phyloP scores from a whole-genome alignment of 1,139 yeast genomes.

The Waltiozyma solani region DNA sequence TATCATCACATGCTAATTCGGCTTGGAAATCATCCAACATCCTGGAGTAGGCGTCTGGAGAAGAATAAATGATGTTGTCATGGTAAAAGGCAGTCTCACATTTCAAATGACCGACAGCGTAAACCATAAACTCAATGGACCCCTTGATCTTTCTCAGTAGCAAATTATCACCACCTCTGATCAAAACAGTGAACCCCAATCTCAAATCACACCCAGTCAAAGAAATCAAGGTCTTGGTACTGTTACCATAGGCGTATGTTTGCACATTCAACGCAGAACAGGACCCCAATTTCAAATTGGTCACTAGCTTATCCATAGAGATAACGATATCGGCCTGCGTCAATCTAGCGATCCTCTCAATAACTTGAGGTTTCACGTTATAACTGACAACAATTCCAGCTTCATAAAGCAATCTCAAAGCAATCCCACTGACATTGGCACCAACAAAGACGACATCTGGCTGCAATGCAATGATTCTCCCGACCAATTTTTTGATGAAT shows the following conservation, averaged over 20 bases:
- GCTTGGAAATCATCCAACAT: constrained; percentile 7
- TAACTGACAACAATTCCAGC: constrained; percentile 73
- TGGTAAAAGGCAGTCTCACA: constrained; percentile 75
- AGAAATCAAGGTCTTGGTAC: constrained; percentile 62
- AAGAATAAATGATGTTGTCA: constrained; percentile 56
- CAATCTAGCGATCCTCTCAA: constrained; percentile 69
- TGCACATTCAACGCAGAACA: constrained; percentile 67
- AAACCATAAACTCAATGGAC: constrained; percentile 71
- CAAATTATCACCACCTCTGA: constrained; percentile 67
- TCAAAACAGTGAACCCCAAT: constrained; percentile 71
- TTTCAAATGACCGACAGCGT: constrained; percentile 65
- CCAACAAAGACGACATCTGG: constrained; percentile 81
- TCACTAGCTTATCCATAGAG: constrained; percentile 54
- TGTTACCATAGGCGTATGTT: constrained; percentile 44
- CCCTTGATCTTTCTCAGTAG: constrained; percentile 59
- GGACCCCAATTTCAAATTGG: constrained; percentile 54
- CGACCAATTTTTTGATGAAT: constrained; percentile 72
- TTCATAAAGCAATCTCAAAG: constrained; percentile 59
- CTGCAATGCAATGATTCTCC: constrained; percentile 61
- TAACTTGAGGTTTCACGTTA: constrained; percentile 73
- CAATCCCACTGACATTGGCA: constrained; percentile 77
- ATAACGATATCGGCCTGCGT: constrained; percentile 75
- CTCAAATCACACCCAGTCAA: constrained; percentile 69
- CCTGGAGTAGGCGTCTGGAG: constrained; percentile 23
- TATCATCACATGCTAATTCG: constrained; percentile 7